Conservation (phyloP, 192 early-diverging fungal genomes). For the Neocallimastix lanati region DNA sequence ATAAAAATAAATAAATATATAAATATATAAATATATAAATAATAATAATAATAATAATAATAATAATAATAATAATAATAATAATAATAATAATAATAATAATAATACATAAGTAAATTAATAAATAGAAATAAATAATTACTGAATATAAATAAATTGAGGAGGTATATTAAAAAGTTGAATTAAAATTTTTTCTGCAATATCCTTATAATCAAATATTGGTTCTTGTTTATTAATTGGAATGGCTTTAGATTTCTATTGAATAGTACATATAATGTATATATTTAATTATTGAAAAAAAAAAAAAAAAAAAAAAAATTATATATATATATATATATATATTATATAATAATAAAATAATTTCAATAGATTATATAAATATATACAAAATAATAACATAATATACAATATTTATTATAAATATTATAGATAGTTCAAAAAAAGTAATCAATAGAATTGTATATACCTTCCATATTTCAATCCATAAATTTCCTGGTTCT, state of each 20-base stretch:
- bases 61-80: slow-evolving; percentile 20
- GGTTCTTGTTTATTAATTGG: slow-evolving; percentile 54
- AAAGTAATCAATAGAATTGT: no score
- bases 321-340: no score
- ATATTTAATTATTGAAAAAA: no score
- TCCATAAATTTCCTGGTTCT: slow-evolving; percentile 67
- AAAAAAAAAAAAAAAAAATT: neutral
- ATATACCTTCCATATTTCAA: slow-evolving; percentile 56
- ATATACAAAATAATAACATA: no score
- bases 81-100: slow-evolving; percentile 28
- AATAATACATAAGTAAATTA: no score
- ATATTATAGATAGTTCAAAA: no score
- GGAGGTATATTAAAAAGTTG: neutral
- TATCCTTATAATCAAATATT: slow-evolving; percentile 55
- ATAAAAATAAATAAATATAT: no score
- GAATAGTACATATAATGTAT: no score
- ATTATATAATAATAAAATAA: no score
- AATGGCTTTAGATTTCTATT: slow-evolving; percentile 23
- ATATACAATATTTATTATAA: no score
- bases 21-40: neutral
- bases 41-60: slow-evolving; percentile 1
- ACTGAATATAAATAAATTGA: neutral
- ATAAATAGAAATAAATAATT: slow-evolving; percentile 25
- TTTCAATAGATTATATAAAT: no score
- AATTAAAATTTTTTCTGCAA: slow-evolving; percentile 54